Conservation (phyloP, 257 asterid genomes). For the Solanum infundibuliforme region DNA sequence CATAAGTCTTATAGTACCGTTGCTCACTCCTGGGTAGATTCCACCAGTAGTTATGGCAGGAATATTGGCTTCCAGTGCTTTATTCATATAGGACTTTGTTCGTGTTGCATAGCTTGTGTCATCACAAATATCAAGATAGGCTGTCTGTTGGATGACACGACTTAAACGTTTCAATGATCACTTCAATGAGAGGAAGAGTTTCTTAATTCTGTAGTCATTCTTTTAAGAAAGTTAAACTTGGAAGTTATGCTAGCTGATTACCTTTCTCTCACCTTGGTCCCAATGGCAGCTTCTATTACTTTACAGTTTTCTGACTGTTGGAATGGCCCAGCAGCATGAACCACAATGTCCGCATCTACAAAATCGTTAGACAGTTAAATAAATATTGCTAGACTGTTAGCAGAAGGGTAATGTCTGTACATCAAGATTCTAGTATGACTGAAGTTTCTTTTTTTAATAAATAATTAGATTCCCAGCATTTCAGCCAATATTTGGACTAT, state of each 20-base stretch:
- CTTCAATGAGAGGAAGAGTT: not conserved
- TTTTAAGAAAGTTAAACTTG: not conserved
- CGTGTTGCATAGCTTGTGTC: slow-evolving; percentile 67
- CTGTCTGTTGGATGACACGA: slow-evolving; percentile 44
- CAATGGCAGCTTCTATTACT: slow-evolving; percentile 88
- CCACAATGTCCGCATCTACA: slow-evolving; percentile 84
- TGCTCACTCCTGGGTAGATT: slow-evolving; percentile 99
- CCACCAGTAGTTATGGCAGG: slow-evolving; percentile 93
- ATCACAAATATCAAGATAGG: slow-evolving; percentile 91
- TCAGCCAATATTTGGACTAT: not conserved
- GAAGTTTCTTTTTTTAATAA: not conserved
- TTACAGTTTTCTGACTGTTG: slow-evolving; percentile 68
- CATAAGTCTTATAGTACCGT: slow-evolving; percentile 47
- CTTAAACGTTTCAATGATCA: not conserved
- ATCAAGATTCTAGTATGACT: not conserved
- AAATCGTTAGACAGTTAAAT: not conserved
- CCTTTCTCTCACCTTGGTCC: slow-evolving; percentile 93
- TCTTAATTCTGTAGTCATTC: not conserved
- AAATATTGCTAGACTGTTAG: not conserved
- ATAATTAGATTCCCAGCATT: not conserved
- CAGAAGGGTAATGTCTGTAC: not conserved
- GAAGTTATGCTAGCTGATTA: slow-evolving; percentile 27
- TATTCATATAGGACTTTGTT: slow-evolving; percentile 69
- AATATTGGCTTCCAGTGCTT: slow-evolving; percentile 60
- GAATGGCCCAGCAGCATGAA: slow-evolving; percentile 95